Percentiles rank a stretch among this genome's conserved stretches.
Evolutionary conservation across 768 basidiomycete species (phyloP).

Genomic region (Hydnum rufescens): DNA sequence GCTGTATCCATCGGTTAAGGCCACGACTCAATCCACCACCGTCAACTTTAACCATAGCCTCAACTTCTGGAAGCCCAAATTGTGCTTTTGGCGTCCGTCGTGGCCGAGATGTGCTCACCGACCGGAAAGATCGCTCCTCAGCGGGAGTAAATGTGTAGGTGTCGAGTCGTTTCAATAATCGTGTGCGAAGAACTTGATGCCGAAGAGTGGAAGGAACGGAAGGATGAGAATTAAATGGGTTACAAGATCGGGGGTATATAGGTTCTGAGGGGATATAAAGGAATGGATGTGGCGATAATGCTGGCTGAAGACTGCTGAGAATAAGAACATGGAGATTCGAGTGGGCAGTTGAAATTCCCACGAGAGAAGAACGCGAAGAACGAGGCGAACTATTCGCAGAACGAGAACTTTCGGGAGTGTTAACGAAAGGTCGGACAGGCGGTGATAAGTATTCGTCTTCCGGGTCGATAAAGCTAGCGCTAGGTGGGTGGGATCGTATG

Average conservation of each 20-base stretch:
- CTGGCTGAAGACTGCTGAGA: neutral
- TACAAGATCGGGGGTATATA: neutral
- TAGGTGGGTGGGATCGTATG: too few relatives aligned
- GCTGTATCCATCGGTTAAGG: slow-evolving; percentile 45
- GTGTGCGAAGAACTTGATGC: neutral
- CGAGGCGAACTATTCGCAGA: neutral
- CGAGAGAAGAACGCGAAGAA: neutral
- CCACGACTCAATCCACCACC: slow-evolving; percentile 26
- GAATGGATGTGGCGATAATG: neutral
- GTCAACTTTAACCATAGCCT: slow-evolving; percentile 1
- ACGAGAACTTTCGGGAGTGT: neutral
- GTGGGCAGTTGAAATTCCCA: neutral
- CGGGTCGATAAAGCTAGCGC: neutral
- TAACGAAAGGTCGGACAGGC: neutral
- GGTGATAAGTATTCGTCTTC: neutral
- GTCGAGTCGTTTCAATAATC: neutral
- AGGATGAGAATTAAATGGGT: neutral
- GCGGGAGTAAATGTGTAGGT: slow-evolving; percentile 17
- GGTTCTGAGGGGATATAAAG: neutral
- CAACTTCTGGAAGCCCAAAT: neutral
- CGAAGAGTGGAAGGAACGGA: neutral
- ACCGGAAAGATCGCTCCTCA: slow-evolving; percentile 25
- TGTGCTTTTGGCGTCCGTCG: slow-evolving; percentile 4
- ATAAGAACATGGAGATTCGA: neutral
- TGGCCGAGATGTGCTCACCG: slow-evolving; percentile 5